Evolutionary conservation across 1,284 basidiomycete genomes (phyloP).

Genomic region (Boletus hoseneyae): DNA sequence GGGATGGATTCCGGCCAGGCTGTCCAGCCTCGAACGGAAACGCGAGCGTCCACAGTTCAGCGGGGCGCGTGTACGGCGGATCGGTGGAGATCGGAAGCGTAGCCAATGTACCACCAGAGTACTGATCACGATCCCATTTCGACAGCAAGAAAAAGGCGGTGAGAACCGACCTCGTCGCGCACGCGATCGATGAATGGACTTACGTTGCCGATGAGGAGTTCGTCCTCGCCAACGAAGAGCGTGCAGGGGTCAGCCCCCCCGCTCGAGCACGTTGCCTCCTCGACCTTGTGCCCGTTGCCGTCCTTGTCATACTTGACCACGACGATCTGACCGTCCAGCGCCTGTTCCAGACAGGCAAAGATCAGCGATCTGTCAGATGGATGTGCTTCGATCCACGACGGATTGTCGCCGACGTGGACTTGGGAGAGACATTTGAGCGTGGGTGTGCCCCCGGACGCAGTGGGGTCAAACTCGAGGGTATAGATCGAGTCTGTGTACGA

Average conservation of each 20-base stretch:
- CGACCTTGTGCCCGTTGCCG: conserved; percentile 18
- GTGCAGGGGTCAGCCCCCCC: conserved; percentile 62
- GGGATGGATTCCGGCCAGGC: conserved; percentile 54
- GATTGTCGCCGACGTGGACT: conserved; percentile 55
- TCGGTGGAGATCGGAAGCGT: conserved; percentile 47
- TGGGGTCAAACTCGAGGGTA: conserved; percentile 47
- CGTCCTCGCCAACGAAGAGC: conserved; percentile 45
- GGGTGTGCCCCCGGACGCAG: conserved; percentile 18
- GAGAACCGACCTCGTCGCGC: neutral
- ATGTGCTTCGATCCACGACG: conserved; percentile 66
- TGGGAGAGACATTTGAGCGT: conserved; percentile 44
- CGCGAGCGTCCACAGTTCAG: conserved; percentile 26
- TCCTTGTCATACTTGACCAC: conserved; percentile 48
- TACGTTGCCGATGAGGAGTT: conserved; percentile 66
- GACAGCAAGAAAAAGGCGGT: neutral
- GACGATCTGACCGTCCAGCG: conserved; percentile 51
- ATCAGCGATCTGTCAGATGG: conserved; percentile 51
- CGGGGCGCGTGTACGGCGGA: conserved; percentile 42
- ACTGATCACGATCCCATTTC: conserved; percentile 38
- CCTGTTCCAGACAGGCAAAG: conserved; percentile 55
- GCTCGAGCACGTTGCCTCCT: conserved; percentile 34
- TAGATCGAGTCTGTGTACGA: conserved; percentile 62
- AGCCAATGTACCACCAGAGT: conserved; percentile 54
- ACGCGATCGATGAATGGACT: conserved; percentile 25
- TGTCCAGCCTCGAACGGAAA: conserved; percentile 43